Evolutionary conservation across 2,329 filamentous ascomycete species (phyloP), one percentile per base, ranked within the genome.

Genomic region (Pseudogymnoascus sp.): DNA sequence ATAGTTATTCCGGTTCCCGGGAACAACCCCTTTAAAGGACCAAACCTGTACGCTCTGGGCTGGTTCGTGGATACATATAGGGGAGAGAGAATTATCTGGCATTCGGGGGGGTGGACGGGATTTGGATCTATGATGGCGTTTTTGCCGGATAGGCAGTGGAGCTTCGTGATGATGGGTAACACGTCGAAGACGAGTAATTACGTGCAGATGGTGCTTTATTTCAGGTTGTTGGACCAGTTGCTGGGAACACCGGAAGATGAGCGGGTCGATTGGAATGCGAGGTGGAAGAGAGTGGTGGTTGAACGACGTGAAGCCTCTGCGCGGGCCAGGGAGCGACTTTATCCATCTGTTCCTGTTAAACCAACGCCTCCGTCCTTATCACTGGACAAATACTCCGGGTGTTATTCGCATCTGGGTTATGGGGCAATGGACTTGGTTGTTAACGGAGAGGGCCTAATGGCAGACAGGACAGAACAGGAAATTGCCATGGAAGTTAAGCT

Each of bases 81-180:
- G 38, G 79, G 79, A 0, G 75, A 80, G 56, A 65, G 74, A 31
- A 68, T 80, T 19, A 76, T 76, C 59, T 70, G 71, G 8, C 80
- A 82, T 66, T 67, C 67, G 7, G 80, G 80, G 3, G 76, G 75
- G 0, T 76, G 80, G 68, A 74, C 76, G 59, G 79, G 76, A 4
- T 80, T 77, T 64, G 78, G 76, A 4, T 74, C 78, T 0, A 68
- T 76, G 37, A 71, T 81, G 26, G 74, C 74, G 59, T 79, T 80
- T 68, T 72, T 82, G 53, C 80, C 81, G 0, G 73, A 74, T 10
- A 63, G 76, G 19, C 71, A 75, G 4, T 82, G 74, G 65, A 79
- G 77, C 3, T 69, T 80, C 10, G 74, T 78, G 4, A 67, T 73
- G 14, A 70, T 82, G 65, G 76, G 69, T 1, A 84, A 83, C 62